A percentile compares a stretch with the other conserved stretches of the same genome.
These are phyloP conservation scores for Picea abies DNA, from an alignment of 83 land plant genomes.

Conservation along the genomic window DNA sequence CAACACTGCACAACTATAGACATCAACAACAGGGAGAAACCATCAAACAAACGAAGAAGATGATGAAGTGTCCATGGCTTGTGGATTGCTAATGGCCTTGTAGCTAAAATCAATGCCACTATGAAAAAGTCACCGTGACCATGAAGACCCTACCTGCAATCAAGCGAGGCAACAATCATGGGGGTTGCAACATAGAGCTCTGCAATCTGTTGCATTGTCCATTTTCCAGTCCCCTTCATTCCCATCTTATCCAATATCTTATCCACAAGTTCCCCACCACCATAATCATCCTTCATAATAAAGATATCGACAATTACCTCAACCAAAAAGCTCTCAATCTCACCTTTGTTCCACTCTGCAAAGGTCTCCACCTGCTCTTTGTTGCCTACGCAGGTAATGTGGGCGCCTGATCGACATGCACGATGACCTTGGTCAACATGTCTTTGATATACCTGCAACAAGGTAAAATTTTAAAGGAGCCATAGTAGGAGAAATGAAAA, in stretches of 20 bases:
- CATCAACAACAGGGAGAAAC: too few species aligned
- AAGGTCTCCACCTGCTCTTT: slow-evolving; percentile 24
- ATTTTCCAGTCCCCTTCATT: slow-evolving; percentile 53
- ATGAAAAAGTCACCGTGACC: too few species aligned
- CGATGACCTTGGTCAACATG: slow-evolving; percentile 22
- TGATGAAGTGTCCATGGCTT: too few species aligned
- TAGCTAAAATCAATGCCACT: too few species aligned
- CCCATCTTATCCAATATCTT: slow-evolving; percentile 57
- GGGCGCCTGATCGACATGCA: slow-evolving; percentile 41
- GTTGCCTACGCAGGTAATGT: not conserved
- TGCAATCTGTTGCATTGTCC: slow-evolving; percentile 63
- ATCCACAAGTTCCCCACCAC: slow-evolving; percentile 37
- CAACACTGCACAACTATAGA: too few species aligned
- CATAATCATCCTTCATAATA: slow-evolving; percentile 36
- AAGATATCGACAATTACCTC: slow-evolving; percentile 42
- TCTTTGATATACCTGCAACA: not conserved
- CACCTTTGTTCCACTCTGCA: slow-evolving; percentile 42
- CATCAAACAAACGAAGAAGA: too few species aligned
- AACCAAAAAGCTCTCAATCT: slow-evolving; percentile 43
- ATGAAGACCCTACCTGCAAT: slow-evolving; percentile 22
- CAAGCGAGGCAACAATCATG: slow-evolving; percentile 52
- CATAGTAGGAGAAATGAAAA: too few species aligned
- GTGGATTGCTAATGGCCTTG: too few species aligned
- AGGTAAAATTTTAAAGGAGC: too few species aligned
- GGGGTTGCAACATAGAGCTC: slow-evolving; percentile 53